A percentile compares a stretch with the other conserved stretches of the same genome.
Conservation (phyloP, 2,329 filamentous ascomycete genomes). For the Neofusicoccum sp. region DNA sequence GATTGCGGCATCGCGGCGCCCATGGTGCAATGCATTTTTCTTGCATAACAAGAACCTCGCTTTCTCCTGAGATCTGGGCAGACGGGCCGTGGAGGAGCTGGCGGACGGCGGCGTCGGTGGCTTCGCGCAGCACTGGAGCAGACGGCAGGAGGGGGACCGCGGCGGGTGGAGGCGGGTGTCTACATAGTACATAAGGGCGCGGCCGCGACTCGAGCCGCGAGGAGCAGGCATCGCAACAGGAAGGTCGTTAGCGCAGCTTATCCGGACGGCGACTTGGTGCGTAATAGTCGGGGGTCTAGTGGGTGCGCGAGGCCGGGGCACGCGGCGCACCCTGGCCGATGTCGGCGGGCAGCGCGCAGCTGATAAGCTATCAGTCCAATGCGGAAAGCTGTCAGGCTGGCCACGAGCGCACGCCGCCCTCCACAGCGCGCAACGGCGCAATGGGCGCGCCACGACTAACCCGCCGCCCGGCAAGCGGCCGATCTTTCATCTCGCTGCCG, state of each 20-base stretch:
- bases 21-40: constrained; percentile 2
- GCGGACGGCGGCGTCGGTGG: background rate
- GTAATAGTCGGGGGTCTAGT: background rate
- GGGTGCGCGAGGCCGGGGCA: background rate
- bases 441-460: background rate
- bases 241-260: background rate
- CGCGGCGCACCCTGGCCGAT: background rate
- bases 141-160: background rate
- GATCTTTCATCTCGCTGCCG: constrained; percentile 10
- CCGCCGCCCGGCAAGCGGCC: background rate
- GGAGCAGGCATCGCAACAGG: background rate
- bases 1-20: background rate
- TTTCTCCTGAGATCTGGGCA: background rate
- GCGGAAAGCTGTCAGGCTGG: background rate
- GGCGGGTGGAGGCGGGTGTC: background rate
- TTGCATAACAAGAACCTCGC: background rate
- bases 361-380: constrained; percentile 4
- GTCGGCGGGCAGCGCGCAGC: background rate
- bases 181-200: constrained; percentile 4
- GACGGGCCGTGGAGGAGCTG: background rate
- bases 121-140: background rate
- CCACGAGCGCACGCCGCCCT: background rate
- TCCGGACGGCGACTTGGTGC: background rate
- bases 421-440: background rate
- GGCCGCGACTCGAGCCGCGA: background rate